Conservation (phyloP, 1,284 basidiomycete genomes). For the Cutaneotrichosporon daszewskae region DNA sequence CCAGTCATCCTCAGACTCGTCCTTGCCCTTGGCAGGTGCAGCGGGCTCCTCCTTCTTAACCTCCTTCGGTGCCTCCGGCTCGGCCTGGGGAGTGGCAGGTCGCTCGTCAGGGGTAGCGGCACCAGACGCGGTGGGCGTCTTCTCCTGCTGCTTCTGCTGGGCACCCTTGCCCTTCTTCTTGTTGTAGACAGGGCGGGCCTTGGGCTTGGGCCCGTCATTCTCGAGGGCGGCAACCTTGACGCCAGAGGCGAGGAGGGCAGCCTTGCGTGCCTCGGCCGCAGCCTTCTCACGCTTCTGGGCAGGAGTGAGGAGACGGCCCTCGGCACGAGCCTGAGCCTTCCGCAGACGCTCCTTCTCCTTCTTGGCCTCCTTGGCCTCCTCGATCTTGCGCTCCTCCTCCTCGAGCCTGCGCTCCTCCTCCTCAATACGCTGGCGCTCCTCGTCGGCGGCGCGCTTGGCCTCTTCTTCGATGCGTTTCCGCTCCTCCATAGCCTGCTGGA, state of each 20-base stretch:
- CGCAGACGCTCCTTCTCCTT: conserved; percentile 86
- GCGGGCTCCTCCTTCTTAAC: conserved; percentile 18
- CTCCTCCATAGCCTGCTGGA: conserved; percentile 78
- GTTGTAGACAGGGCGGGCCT: conserved; percentile 60
- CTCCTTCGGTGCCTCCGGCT: conserved; percentile 19
- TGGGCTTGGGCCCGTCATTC: conserved; percentile 47
- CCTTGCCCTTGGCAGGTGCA: conserved; percentile 26
- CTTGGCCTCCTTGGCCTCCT: conserved; percentile 75
- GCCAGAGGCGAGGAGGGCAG: conserved; percentile 78
- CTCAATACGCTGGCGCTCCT: conserved; percentile 64
- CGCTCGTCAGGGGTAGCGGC: conserved; percentile 42
- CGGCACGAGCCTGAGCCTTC: conserved; percentile 70
- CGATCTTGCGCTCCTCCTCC: conserved; percentile 68
- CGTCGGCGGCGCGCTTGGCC: conserved; percentile 56
- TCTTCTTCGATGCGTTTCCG: conserved; percentile 82
- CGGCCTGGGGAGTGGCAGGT: conserved; percentile 21
- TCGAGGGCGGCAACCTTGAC: conserved; percentile 81
- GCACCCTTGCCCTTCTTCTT: conserved; percentile 57
- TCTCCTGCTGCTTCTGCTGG: conserved; percentile 24
- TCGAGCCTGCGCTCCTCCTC: conserved; percentile 72
- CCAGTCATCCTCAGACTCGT: conserved; percentile 52
- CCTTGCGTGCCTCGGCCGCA: conserved; percentile 82
- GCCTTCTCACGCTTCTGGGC: conserved; percentile 95
- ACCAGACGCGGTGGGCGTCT: conserved; percentile 38
- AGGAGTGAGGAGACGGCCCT: conserved; percentile 82